Percentiles rank a stretch among this genome's conserved stretches.
Conservation (phyloP, 345 rosid genomes). For the Ceriops decandra region DNA sequence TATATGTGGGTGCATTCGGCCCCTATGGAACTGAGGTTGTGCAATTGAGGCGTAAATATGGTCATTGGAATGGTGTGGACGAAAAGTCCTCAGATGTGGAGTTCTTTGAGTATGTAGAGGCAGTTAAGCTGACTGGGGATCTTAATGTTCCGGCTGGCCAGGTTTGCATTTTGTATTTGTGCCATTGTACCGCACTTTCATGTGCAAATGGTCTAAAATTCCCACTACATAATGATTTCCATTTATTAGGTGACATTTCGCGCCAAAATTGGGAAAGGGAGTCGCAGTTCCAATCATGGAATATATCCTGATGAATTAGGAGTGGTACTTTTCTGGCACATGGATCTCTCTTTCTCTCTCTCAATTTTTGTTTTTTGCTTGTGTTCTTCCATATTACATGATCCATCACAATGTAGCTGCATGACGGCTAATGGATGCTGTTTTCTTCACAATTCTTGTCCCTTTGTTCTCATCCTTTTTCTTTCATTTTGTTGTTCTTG, state of each 20-base stretch:
- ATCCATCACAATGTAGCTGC: too few relatives aligned
- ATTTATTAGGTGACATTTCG: constrained; percentile 75
- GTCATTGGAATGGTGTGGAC: constrained; percentile 67
- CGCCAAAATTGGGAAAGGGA: constrained; percentile 81
- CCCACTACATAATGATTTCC: constrained; percentile 11
- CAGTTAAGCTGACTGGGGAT: constrained; percentile 97
- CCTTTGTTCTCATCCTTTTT: too few relatives aligned
- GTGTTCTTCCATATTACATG: too few relatives aligned
- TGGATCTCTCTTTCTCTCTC: background rate
- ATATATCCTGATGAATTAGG: constrained; percentile 21
- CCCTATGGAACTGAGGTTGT: constrained; percentile 95
- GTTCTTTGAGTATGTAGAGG: constrained; percentile 92
- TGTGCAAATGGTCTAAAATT: constrained; percentile 1
- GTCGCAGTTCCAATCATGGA: constrained; percentile 55
- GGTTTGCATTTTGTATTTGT: constrained; percentile 39
- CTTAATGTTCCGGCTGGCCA: constrained; percentile 96
- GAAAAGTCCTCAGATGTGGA: constrained; percentile 59
- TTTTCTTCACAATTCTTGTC: too few relatives aligned
- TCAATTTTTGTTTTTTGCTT: background rate
- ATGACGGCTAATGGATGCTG: too few relatives aligned
- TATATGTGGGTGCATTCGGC: constrained; percentile 92
- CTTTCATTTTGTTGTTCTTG: too few relatives aligned
- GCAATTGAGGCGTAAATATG: constrained; percentile 82
- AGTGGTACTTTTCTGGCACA: constrained; percentile 8
- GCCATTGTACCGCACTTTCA: background rate